Percentiles rank a stretch among this genome's conserved stretches.
Evolutionary conservation across 2,329 filamentous ascomycete genomes (phyloP).

Genomic region (Fusarium liriodendri): DNA sequence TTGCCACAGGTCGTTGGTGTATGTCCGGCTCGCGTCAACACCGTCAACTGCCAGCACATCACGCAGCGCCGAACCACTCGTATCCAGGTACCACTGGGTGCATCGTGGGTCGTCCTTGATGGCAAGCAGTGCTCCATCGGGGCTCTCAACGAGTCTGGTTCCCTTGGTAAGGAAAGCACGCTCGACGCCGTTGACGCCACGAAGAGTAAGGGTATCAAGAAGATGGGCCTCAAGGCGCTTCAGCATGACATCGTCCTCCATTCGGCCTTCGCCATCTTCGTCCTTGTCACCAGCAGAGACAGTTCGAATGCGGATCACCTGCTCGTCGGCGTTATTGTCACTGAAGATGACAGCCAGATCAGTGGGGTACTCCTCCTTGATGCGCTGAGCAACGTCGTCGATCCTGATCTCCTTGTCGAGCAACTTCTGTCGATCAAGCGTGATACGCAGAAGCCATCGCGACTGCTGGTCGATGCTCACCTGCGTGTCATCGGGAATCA

Average conservation of each 20-base stretch:
- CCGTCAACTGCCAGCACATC: slow-evolving; percentile 88
- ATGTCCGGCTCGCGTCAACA: slow-evolving; percentile 86
- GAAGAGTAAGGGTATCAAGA: slow-evolving; percentile 88
- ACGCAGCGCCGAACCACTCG: slow-evolving; percentile 87
- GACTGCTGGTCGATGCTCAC: slow-evolving; percentile 79
- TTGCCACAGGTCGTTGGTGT: slow-evolving; percentile 96
- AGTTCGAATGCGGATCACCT: slow-evolving; percentile 92
- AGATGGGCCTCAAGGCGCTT: slow-evolving; percentile 93
- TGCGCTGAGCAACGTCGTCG: slow-evolving; percentile 87
- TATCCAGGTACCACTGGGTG: slow-evolving; percentile 96
- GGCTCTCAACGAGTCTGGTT: slow-evolving; percentile 71
- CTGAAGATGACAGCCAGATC: slow-evolving; percentile 95
- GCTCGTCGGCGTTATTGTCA: slow-evolving; percentile 96
- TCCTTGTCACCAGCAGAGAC: slow-evolving; percentile 75
- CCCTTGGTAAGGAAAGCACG: slow-evolving; percentile 93
- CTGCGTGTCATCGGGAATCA: slow-evolving; percentile 83
- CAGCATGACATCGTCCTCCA: slow-evolving; percentile 91
- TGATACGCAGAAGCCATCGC: slow-evolving; percentile 93
- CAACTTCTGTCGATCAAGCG: slow-evolving; percentile 92
- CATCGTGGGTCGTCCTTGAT: slow-evolving; percentile 80
- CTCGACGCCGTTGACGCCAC: slow-evolving; percentile 89
- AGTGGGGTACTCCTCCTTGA: slow-evolving; percentile 87
- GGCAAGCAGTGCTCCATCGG: slow-evolving; percentile 79
- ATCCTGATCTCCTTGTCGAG: slow-evolving; percentile 94
- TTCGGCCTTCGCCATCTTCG: slow-evolving; percentile 69